Conservation (phyloP, 2,329 filamentous ascomycete species). For the Colletotrichum musae region DNA sequence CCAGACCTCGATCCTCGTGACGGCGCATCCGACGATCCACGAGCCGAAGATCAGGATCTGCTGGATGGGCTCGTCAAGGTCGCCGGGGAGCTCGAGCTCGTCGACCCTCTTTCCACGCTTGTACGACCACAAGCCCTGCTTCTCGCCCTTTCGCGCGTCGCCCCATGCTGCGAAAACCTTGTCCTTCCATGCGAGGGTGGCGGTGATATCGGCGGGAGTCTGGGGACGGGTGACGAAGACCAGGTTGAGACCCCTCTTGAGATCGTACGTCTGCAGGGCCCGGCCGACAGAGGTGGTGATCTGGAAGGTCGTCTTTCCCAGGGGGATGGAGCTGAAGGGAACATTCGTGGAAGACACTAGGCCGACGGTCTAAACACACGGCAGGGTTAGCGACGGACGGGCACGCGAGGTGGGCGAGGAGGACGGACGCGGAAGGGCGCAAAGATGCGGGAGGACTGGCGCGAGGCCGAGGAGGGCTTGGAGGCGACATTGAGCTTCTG, state of each 20-base stretch:
- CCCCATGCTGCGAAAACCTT: conserved; percentile 93
- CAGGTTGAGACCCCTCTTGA: conserved; percentile 89
- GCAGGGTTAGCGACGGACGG: conserved; percentile 15
- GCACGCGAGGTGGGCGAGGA: not conserved
- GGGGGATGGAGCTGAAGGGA: conserved; percentile 88
- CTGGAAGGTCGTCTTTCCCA: conserved; percentile 96
- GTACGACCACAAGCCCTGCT: conserved; percentile 88
- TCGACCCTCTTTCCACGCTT: conserved; percentile 89
- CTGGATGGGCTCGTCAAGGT: conserved; percentile 78
- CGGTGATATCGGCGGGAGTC: conserved; percentile 88
- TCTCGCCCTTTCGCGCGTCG: conserved; percentile 63
- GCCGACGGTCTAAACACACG: conserved; percentile 80
- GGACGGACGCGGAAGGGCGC: conserved; percentile 87
- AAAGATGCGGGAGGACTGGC: conserved; percentile 83
- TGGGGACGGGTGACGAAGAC: conserved; percentile 94
- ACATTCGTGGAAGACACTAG: conserved; percentile 92
- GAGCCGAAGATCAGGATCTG: conserved; percentile 88
- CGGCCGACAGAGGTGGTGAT: conserved; percentile 95
- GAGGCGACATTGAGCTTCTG: conserved; percentile 73
- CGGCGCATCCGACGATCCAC: conserved; percentile 88
- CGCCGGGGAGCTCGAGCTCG: conserved; percentile 78
- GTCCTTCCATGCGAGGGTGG: conserved; percentile 89
- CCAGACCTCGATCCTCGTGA: conserved; percentile 88
- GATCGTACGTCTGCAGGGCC: conserved; percentile 94
- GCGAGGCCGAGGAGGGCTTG: conserved; percentile 55